Evolutionary conservation across 768 basidiomycete species (phyloP).

Genomic region (Panaeolus papilionaceus): DNA sequence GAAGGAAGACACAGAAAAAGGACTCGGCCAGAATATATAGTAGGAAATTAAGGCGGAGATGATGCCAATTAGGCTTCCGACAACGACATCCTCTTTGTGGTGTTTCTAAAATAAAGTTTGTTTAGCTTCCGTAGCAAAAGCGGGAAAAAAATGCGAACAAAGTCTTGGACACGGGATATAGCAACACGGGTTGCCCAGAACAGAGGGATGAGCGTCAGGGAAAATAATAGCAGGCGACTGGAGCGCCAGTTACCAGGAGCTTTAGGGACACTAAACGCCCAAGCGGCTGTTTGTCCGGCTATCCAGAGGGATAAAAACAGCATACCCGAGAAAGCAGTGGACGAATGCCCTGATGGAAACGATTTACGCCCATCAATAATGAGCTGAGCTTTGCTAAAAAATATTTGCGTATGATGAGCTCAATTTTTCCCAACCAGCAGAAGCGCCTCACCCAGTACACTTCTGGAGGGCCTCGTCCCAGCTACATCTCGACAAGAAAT

Average conservation of each 20-base stretch:
- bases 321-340: slow-evolving; percentile 71
- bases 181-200: slow-evolving; percentile 67
- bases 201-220: slow-evolving; percentile 58
- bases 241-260: slow-evolving; percentile 42
- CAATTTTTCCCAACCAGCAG: neutral
- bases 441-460: slow-evolving; percentile 61
- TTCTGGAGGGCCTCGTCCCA: slow-evolving; percentile 54
- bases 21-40: slow-evolving; percentile 70
- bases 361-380: slow-evolving; percentile 61
- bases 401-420: neutral
- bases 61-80: slow-evolving; percentile 64
- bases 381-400: slow-evolving; percentile 37
- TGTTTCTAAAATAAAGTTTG: slow-evolving; percentile 51
- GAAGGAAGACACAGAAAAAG: slow-evolving; percentile 53
- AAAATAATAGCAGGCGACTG: slow-evolving; percentile 54
- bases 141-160: slow-evolving; percentile 46
- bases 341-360: slow-evolving; percentile 76
- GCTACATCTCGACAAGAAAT: slow-evolving; percentile 69
- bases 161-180: slow-evolving; percentile 66
- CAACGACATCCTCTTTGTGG: slow-evolving; percentile 73
- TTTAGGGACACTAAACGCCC: slow-evolving; percentile 52
- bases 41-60: slow-evolving; percentile 56
- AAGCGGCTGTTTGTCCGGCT: slow-evolving; percentile 68
- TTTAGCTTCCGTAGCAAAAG: slow-evolving; percentile 13
- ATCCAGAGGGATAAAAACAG: slow-evolving; percentile 65